Percentiles rank a stretch among this genome's conserved stretches.
Conservation (phyloP, 352 stramenopile species). For the Globisporangium apiculatum region DNA sequence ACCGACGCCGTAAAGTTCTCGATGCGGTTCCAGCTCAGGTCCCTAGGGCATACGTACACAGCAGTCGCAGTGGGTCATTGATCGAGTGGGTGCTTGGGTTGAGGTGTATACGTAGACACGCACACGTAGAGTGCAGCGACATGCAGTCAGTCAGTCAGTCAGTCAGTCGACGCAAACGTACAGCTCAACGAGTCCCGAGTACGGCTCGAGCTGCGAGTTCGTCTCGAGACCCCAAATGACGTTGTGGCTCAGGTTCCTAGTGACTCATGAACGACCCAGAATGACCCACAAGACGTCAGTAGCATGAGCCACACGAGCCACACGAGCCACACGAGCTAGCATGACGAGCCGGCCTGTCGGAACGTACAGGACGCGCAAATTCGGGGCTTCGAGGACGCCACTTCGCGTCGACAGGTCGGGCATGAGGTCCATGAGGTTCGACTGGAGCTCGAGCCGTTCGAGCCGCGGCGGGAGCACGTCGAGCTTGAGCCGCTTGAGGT, state of each 20-base stretch:
- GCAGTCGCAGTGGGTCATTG: no score
- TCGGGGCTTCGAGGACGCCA: slow-evolving; percentile 16
- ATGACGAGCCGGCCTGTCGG: no score
- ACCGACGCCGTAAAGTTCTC: slow-evolving; percentile 44
- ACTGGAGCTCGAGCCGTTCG: slow-evolving; percentile 35
- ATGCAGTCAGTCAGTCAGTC: slow-evolving; percentile 5
- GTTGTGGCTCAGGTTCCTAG: slow-evolving; percentile 59
- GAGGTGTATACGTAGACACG: no score
- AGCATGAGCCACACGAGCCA: no score
- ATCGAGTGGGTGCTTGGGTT: no score
- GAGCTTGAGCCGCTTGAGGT: slow-evolving; percentile 36
- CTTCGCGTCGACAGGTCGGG: slow-evolving; percentile 27
- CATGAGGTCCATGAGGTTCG: slow-evolving; percentile 48
- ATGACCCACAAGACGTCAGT: not conserved
- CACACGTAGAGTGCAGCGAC: not conserved
- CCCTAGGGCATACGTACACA: slow-evolving; percentile 15
- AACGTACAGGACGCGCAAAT: slow-evolving; percentile 42
- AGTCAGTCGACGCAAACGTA: slow-evolving; percentile 9
- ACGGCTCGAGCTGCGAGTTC: slow-evolving; percentile 41
- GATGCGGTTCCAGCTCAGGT: slow-evolving; percentile 50
- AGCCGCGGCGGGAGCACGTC: slow-evolving; percentile 32
- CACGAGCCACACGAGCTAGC: no score
- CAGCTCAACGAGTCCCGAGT: slow-evolving; percentile 31
- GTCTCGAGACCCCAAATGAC: slow-evolving; percentile 50
- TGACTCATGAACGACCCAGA: not conserved